phyloP scores from a whole-genome alignment of 192 early-diverging fungal genomes.

The Rhizophlyctis rosea region DNA sequence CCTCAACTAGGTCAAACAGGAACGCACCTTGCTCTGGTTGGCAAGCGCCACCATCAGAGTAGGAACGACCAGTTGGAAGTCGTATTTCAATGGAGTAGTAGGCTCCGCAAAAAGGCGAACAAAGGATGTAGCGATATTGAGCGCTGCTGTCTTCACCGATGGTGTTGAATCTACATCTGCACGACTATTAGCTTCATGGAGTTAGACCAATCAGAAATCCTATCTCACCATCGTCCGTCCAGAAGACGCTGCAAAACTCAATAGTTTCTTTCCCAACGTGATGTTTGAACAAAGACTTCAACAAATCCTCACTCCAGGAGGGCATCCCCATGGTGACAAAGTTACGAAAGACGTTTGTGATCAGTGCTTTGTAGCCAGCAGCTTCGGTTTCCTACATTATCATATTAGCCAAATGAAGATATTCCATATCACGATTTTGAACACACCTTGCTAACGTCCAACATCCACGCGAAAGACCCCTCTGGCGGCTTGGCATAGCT shows the following conservation, averaged over 20 bases:
- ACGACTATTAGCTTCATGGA: neutral
- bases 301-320: slow-evolving; percentile 17
- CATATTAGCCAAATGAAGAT: no score
- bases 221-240: slow-evolving; percentile 10
- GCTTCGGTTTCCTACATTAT: no score
- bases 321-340: neutral
- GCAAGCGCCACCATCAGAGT: slow-evolving; percentile 64
- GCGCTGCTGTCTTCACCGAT: neutral
- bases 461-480: no score
- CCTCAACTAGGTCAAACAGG: neutral
- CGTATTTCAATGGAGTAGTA: slow-evolving; percentile 12
- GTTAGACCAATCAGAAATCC: neutral
- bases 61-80: slow-evolving; percentile 58
- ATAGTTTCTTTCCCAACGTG: slow-evolving; percentile 17
- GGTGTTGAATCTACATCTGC: neutral
- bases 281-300: slow-evolving; percentile 22
- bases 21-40: slow-evolving; percentile 39
- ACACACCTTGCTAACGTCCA: no score
- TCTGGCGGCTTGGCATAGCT: no score
- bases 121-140: slow-evolving; percentile 6
- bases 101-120: neutral
- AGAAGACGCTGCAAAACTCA: slow-evolving; percentile 15
- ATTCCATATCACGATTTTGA: no score
- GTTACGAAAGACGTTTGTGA: neutral
- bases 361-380: neutral